Evolutionary conservation across 148 eudicot genomes (phyloP), one percentile per base, ranked within the genome.

Genomic region (Gaultheria prostrata): DNA sequence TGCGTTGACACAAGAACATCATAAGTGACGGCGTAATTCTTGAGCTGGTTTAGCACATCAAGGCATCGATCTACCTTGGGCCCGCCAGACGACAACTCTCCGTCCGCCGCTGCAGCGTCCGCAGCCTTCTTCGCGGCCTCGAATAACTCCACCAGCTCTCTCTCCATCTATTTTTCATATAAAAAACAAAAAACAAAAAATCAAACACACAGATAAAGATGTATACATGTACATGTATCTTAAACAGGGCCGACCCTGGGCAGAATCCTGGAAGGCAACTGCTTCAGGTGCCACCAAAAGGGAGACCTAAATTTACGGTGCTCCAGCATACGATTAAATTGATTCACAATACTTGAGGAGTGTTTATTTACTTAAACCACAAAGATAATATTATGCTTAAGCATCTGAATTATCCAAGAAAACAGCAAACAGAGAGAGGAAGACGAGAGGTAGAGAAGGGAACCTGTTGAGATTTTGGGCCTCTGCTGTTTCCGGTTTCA

Each of bases 1-100:
- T 85, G 87, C 48, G 87, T 85, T 20, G 81, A 75, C 53, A 85
- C 87, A 8, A 85, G 87, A 33, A 85, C 84, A 81, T 85, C 87
- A 49, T 85, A 76, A 3, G 77, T 45, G 3, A 85, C 84, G 1
- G 84, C 84, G 13, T 48, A 85, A 24, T 28, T 59, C 32, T 67
- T 76, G 14, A 85, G 87, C 77, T 48, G 84, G 73, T 50, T 76
- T 28, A 85, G 77, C 24, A 78, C 87, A 76, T 76, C 87, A 13
- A 81, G 17, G 67, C 87, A 81, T 1, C 86, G 83, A 13, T 80
- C 83, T 4, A 85, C 84, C 45, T 85, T 53, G 10, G 86, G 83
- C 12, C 86, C 80, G 46, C 63, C 49, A 3, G 14, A 17, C 17
- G 54, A 48, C 14, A 8, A 35, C 8, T 69, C 84, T 26, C 77